phyloP scores from a whole-genome alignment of 768 basidiomycete species.

The Pleurotus citrinopileatus region DNA sequence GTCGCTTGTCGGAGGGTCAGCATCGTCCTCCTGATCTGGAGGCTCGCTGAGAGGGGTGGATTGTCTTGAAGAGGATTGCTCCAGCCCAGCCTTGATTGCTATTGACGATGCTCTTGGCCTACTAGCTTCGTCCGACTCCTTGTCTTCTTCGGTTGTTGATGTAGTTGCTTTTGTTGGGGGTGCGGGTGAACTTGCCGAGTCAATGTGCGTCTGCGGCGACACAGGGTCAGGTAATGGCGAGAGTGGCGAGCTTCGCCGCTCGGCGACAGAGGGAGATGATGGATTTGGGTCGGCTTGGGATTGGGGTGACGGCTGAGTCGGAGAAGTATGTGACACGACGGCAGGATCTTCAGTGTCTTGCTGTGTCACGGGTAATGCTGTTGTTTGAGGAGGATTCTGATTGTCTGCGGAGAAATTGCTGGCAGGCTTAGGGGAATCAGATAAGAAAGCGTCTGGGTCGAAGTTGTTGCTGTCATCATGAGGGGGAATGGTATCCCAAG shows the following conservation, averaged over 20 bases:
- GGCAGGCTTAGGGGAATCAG: constrained; percentile 17
- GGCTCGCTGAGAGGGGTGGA: constrained; percentile 75
- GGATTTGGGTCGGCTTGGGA: constrained; percentile 21
- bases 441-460: constrained; percentile 9
- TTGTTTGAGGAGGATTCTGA: constrained; percentile 6
- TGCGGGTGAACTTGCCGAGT: background rate
- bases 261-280: constrained; percentile 19
- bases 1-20: constrained; percentile 2
- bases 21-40: constrained; percentile 11
- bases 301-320: constrained; percentile 20
- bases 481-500: constrained; percentile 30
- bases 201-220: constrained; percentile 27
- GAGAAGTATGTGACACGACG: constrained; percentile 12
- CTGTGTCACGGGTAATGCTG: constrained; percentile 20
- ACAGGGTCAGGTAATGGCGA: constrained; percentile 51
- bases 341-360: constrained; percentile 17
- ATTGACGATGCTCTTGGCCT: constrained; percentile 26
- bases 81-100: constrained; percentile 12
- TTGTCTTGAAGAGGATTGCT: constrained; percentile 46
- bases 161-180: constrained; percentile 25
- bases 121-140: constrained; percentile 23
- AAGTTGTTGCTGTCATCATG: constrained; percentile 21
- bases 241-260: constrained; percentile 54
- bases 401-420: constrained; percentile 14
- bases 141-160: constrained; percentile 25